Conservation (phyloP, 1,284 basidiomycete genomes). For the Phlebopus sp. region DNA sequence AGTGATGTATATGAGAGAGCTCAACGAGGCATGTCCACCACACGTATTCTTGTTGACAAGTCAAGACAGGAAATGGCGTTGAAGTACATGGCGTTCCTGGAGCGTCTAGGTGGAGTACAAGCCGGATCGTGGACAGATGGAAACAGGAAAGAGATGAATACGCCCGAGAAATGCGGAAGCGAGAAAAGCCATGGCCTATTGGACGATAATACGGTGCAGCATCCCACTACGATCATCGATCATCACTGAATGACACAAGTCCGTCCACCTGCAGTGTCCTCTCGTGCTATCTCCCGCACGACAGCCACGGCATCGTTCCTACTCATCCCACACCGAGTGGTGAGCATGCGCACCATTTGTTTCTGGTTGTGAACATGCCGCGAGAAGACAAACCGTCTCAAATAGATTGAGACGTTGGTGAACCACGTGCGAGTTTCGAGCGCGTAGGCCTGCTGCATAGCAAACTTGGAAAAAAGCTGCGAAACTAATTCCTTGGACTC, state of each 20-base stretch:
- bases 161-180: too few species aligned
- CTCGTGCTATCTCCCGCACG: slow-evolving; percentile 19
- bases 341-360: slow-evolving; percentile 25
- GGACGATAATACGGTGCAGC: too few species aligned
- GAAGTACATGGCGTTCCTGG: too few species aligned
- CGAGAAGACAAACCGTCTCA: slow-evolving; percentile 21
- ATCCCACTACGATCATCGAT: too few species aligned
- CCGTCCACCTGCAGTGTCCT: not conserved
- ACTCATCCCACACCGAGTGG: slow-evolving; percentile 26
- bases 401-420: slow-evolving; percentile 22
- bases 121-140: too few species aligned
- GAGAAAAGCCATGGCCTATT: too few species aligned
- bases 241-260: slow-evolving; percentile 22
- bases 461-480: slow-evolving; percentile 22
- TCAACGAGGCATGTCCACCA: too few species aligned
- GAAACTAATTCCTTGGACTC: slow-evolving; percentile 27
- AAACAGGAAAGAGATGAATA: too few species aligned
- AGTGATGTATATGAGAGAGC: too few species aligned
- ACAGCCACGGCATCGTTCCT: slow-evolving; percentile 21
- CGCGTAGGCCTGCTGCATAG: slow-evolving; percentile 19
- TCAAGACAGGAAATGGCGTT: too few species aligned
- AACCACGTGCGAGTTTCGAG: slow-evolving; percentile 28
- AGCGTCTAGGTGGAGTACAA: too few species aligned
- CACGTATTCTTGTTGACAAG: too few species aligned
- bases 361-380: slow-evolving; percentile 22